Base-by-base conservation (phyloP, 495 filamentous ascomycete genomes). In the Penicillium goetzii region DNA sequence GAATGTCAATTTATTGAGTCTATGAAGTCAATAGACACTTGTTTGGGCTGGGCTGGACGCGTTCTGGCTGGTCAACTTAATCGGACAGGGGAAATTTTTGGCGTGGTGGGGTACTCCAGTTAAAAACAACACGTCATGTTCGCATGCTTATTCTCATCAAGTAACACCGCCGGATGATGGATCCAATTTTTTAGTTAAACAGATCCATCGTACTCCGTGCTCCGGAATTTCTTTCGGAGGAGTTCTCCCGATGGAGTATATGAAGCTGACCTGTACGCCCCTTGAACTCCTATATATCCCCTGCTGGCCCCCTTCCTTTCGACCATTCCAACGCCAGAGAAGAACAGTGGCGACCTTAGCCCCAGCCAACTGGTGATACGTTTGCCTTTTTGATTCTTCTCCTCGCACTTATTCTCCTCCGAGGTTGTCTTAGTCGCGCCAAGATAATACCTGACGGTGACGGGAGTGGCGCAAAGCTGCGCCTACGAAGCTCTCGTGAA, bases 21-120 rank as follows among this genome's bases (percentile, higher is more conserved):
- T 19, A 15, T n/a, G 25, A 14, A 51, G 9, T 8, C 17, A 12
- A 55, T 30, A n/a, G 17, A 32, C 2, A 30, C 26, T 30, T 5
- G 3, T 36, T 30, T 34, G n/a, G 32, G 19, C 19, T 15, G n/a
- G 19, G 26, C 25, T 23, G 47, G 26, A n/a, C 8, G 12, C 2
- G 30, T 5, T 59, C 19, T 59, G 57, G 57, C 25, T 59, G 30
- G 50, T 53, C 25, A 64, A 34, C 36, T 38, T 64, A 49, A 64
- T 54, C 47, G 32, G 10, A 21, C 0, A 25, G 9, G 43, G 19
- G 21, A 25, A 47, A 5, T 12, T 47, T 28, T n/a, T 7, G 19
- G 23, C 47, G 12, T 30, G 25, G 47, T 51, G 47, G 47, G 47
- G 47, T 51, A 15, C 14, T 30, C n/a, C n/a, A n/a, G 47, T 28